Evolutionary conservation across 2,329 filamentous ascomycete genomes (phyloP).

Genomic region (Xylariaceae sp.): DNA sequence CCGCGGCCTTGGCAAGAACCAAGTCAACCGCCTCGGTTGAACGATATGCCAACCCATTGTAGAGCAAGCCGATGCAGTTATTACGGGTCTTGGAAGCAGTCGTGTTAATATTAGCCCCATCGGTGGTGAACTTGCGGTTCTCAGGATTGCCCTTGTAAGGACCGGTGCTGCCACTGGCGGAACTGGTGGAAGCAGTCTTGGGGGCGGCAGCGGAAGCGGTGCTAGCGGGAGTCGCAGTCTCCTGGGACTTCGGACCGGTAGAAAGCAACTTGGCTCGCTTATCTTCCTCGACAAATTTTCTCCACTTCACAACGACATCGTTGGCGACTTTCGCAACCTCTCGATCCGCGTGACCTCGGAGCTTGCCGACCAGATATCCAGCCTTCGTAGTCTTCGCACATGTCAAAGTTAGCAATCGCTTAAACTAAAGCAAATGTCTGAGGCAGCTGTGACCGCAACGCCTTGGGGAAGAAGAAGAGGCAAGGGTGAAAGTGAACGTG

Average conservation of each 20-base stretch:
- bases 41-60: conserved; percentile 75
- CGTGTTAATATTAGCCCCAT: conserved; percentile 70
- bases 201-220: conserved; percentile 34
- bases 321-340: conserved; percentile 71
- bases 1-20: conserved; percentile 69
- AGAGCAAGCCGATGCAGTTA: conserved; percentile 83
- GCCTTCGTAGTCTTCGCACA: conserved; percentile 68
- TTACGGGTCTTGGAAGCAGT: conserved; percentile 72
- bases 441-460: too few relatives aligned
- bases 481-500: not conserved
- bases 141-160: conserved; percentile 61
- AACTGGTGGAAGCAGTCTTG: conserved; percentile 36
- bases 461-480: not conserved
- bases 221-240: conserved; percentile 48
- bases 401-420: not conserved
- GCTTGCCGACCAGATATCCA: conserved; percentile 81
- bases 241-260: conserved; percentile 37
- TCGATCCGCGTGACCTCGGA: conserved; percentile 70
- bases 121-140: conserved; percentile 76
- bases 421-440: not conserved
- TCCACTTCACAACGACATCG: conserved; percentile 85
- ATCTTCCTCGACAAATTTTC: conserved; percentile 65
- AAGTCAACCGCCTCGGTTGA: conserved; percentile 66
- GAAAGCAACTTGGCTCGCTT: conserved; percentile 42
- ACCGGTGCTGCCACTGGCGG: conserved; percentile 37